A percentile compares a stretch with the other conserved stretches of the same genome.
phyloP scores from a whole-genome alignment of 2,329 filamentous ascomycete species.

The Calonectria pseudoreteaudii region DNA sequence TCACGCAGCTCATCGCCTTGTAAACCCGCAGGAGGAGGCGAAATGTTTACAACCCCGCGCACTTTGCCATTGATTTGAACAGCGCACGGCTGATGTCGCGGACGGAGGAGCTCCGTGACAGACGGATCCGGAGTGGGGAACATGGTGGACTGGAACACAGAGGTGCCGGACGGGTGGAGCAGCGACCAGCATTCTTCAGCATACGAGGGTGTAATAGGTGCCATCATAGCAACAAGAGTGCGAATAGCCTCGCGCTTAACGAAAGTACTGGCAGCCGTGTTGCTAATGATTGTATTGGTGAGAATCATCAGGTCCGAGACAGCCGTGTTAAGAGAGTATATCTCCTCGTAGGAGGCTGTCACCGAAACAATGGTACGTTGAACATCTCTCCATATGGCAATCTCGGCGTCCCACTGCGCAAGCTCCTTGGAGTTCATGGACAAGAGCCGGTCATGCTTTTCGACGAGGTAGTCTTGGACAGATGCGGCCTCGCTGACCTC shows the following conservation, averaged over 20 bases:
- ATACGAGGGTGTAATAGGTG: slow-evolving; percentile 83
- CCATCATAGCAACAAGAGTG: slow-evolving; percentile 76
- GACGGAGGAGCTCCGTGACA: slow-evolving; percentile 61
- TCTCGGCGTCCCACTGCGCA: slow-evolving; percentile 59
- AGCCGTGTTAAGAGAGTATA: slow-evolving; percentile 84
- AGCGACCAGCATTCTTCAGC: slow-evolving; percentile 83
- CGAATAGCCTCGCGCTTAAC: slow-evolving; percentile 64
- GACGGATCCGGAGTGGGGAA: slow-evolving; percentile 71
- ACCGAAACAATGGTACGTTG: slow-evolving; percentile 77
- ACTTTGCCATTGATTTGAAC: slow-evolving; percentile 87
- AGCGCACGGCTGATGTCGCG: slow-evolving; percentile 67
- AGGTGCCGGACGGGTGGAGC: slow-evolving; percentile 55
- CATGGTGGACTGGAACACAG: slow-evolving; percentile 58
- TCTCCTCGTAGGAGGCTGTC: slow-evolving; percentile 74
- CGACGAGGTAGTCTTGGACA: slow-evolving; percentile 53
- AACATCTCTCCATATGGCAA: slow-evolving; percentile 71
- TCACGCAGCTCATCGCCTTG: slow-evolving; percentile 60
- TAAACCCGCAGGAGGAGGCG: slow-evolving; percentile 58
- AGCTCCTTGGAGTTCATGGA: slow-evolving; percentile 48
- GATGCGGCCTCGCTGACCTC: slow-evolving; percentile 19
- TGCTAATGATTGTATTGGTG: slow-evolving; percentile 74
- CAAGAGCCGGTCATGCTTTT: slow-evolving; percentile 42
- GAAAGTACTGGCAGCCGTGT: slow-evolving; percentile 51
- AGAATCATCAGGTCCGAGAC: slow-evolving; percentile 86
- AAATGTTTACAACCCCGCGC: slow-evolving; percentile 75